These are phyloP conservation scores for Dryas drummondii DNA, from an alignment of 306 rosid species.

Conservation along the genomic window DNA sequence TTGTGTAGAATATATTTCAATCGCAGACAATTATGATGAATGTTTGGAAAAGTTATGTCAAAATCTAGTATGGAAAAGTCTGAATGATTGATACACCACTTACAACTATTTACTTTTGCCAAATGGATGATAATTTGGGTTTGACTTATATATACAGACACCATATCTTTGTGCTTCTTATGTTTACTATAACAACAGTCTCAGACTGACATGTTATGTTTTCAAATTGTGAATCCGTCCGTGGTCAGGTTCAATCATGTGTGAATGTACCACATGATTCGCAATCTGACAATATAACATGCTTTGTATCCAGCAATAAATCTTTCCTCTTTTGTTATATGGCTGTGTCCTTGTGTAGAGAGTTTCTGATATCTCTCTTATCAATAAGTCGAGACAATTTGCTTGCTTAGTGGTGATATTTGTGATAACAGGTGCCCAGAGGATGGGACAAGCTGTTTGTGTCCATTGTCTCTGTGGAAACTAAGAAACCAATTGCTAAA, in stretches of 20 bases:
- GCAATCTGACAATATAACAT: no score
- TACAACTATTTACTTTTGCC: background rate
- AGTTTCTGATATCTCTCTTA: background rate
- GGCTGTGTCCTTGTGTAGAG: background rate
- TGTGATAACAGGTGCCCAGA: conserved; percentile 39
- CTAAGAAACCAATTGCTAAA: conserved; percentile 37
- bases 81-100: background rate
- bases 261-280: no score
- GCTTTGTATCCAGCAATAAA: no score
- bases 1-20: background rate
- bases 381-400: background rate
- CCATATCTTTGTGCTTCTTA: no score
- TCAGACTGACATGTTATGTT: no score
- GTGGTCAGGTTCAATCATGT: no score
- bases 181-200: no score
- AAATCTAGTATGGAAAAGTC: background rate
- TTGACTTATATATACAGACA: no score
- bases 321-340: background rate
- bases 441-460: conserved; percentile 53
- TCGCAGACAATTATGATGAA: background rate
- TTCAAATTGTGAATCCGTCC: no score
- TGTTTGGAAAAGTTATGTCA: background rate
- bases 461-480: conserved; percentile 39
- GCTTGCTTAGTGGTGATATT: background rate
- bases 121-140: no score